Base-by-base conservation (phyloP, 2,329 filamentous ascomycete species). In the Leptodontidium sp. region DNA sequence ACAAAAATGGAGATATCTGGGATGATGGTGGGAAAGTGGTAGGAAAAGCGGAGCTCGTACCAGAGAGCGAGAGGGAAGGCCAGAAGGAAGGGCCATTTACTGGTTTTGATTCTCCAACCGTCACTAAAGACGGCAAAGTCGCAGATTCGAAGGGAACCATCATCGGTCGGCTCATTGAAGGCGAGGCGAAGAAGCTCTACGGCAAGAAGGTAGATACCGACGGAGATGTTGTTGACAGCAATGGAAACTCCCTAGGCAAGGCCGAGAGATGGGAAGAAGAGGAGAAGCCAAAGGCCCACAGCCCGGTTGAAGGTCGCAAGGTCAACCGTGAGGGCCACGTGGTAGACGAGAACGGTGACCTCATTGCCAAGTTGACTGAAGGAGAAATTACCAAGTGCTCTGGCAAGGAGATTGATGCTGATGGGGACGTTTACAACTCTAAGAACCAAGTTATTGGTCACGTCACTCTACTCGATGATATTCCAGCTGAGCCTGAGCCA, bases 151-250 rank as follows among this genome's bases (percentile, higher is more conserved):
- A 87, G 61, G 92, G 91, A 45, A 88, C 92, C 71, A 84, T 91
- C 29, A 91, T 96, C 59, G 93, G 93, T 26, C 84, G 90, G 52
- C 85, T 95, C 49, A 83, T 86, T 3, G 87, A 89, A 58, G 93
- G 93, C 2, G 91, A 97, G 65, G 79, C 86, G 45, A 93, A 93
- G 84, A 83, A 84, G 63, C 85, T 97, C 0, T 87, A 90, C 47
- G 93, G 93, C 17, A 90, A 92, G 58, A 76, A 84, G 9, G 93
- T 96, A 21, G 93, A 96, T 67, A 90, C 93, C 70, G 93, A 97
- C 71, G 93, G 93, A 47, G 93, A 96, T 67, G 89, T 97, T 40
- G 84, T 92, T 66, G 93, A 96, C 82, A 90, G 89, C 78, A 94
- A 93, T 76, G 87, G 87, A 40, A 89, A 89, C 71, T 77, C 81